Evolutionary conservation across 768 basidiomycete genomes (phyloP), one percentile per base, ranked within the genome.

Genomic region (Nevesoporus exiguus): DNA sequence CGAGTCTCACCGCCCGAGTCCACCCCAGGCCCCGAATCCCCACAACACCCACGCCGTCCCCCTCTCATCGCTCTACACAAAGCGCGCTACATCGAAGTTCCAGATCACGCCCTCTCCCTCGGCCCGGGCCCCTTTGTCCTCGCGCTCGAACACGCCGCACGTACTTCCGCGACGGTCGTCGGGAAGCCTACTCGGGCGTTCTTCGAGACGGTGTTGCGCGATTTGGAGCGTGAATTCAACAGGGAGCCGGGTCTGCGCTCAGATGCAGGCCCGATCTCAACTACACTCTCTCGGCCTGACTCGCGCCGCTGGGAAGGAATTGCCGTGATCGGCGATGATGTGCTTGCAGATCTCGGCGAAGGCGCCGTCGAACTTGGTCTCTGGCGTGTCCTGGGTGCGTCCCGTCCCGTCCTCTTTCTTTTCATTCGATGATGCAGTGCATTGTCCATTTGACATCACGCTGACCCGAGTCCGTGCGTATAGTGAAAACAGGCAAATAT

Each of bases 401-500:
- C 13, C 6, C 3, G n/a, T 22, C 2, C 24, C 2, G 17, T n/a
- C 1, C 21, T 25, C 33, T 15, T 25, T 4, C n/a, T 29, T 30
- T 25, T 4, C n/a, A 24, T 30, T 9, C 24, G 6, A 9, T 5
- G 22, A 17, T 5, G 3, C 24, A 0, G 22, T 21, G 43, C 14
- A 44, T 8, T n/a, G 30, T 44, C 15, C n/a, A 13, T 25, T n/a
- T 14, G 17, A 3, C 17, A n/a, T 22, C 14, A 25, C 11, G 5
- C 56, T 45, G 42, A 51, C 31, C 30, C 27, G 27, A 29, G 27
- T 29, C 2, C 19, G 7, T 15, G 25, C 31, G 27, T 40, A 43
- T 25, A 83, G 86, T 87, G 22, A 76, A 75, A 62, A 85, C 86
- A 6, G 87, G 88, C 11, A 90, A 88, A 61, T 88, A 86, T 63